Evolutionary conservation across 176 grass and related monocot species (phyloP), one percentile per base, ranked within the genome.

Genomic region (Alloteropsis semialata): DNA sequence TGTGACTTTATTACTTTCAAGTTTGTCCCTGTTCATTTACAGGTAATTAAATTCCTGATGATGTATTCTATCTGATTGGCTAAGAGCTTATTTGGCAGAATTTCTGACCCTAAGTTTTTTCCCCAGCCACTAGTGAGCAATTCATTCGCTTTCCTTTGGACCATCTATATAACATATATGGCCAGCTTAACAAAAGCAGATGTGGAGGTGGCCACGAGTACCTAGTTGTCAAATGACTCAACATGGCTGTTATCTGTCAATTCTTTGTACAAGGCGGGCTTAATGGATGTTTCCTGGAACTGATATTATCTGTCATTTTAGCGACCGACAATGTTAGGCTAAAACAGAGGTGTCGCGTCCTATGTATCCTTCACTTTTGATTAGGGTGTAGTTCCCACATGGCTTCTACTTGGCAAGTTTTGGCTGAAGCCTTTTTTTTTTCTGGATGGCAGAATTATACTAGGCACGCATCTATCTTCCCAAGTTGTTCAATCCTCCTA

Each of bases 131-230:
- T 96, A 70, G 91, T 93, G 54, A 99, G 96, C 88, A 99, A 96
- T 92, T 99, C 96, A 10, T 99, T 99, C 74, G 77, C 96, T 0
- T 99, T 99, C 87, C 82, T 99, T 83, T 99, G 96, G 91, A 96
- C 93, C n/a, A 96, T 99, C 84, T 99, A 99, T 77, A 88, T 99
- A 69, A 96, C 96, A 81, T 99, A 99, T 71, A 96, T 99, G 96
- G 96, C 96, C n/a, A 86, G 91, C 82, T 92, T 99, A 74, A 85
- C 87, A 82, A 99, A 94, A 81, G 76, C 91, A 58, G 68, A 75
- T 66, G 81, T 93, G 38, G 54, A 96, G 81, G 83, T 85, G 78
- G 66, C 79, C 32, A 77, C 41, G 2, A 82, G 65, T 81, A 86
- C 56, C 13, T 86, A 78, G 30, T 55, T 64, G 74, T 63, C 6